Evolutionary conservation across 1,284 basidiomycete species (phyloP), one percentile per base, ranked within the genome.

Genomic region (Fomitopsis palustris): DNA sequence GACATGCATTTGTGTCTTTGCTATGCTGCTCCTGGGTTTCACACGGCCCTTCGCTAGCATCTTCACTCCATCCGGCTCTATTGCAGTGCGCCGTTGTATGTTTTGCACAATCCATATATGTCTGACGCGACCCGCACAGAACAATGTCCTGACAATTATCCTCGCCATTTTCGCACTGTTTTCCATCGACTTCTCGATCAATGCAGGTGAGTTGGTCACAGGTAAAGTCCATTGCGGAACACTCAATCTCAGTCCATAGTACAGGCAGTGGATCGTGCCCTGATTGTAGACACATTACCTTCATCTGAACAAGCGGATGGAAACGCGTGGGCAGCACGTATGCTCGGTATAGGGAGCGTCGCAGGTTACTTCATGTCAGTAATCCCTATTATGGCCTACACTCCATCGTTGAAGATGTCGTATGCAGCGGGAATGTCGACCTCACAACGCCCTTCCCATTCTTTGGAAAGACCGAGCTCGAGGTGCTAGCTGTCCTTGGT

Each of bases 251-350:
- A 31, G 35, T 38, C 27, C 57, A 39, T 64, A 86, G 90, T 95
- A 1, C 88, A 90, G 72, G 92, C 93, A 0, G 83, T 92, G 29
- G 92, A 95, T 69, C 88, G 93, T 42, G 90, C 92, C 0, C 79
- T 95, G 5, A 76, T 94, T 17, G 87, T 95, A 0, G 89, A 92
- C 64, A 86, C 78, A 0, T 70, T 90, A 8, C 88, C 85, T 43
- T 79, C 90, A 0, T 73, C 81, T 0, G 80, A 87, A 53, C 96
- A 98, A 72, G 87, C 94, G 8, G 80, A 84, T 21, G 96, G 90
- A 0, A 98, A 96, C 71, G 96, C 96, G 0, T 99, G 96, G 96
- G 95, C 93, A 1, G 93, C 93, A 0, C 81, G 92, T 23, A 94
- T 98, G 89, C 78, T 90, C 54, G 91, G 90, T 0, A 69, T 93